phyloP scores from a whole-genome alignment of 163 green algal species.

The Coccomyxa subellipsoidea region DNA sequence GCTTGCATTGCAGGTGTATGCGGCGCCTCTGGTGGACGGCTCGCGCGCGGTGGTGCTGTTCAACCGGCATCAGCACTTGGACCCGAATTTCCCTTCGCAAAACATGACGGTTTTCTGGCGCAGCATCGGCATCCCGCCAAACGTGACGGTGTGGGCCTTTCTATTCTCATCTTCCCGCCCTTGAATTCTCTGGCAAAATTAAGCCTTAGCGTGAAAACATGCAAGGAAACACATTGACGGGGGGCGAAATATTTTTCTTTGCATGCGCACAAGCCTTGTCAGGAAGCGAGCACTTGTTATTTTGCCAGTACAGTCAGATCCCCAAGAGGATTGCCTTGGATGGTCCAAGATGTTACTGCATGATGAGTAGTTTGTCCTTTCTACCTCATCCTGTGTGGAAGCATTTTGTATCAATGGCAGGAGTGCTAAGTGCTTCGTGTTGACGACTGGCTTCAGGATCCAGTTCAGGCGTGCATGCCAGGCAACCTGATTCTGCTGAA shows the following conservation, averaged over 20 bases:
- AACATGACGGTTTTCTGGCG: conserved; percentile 42
- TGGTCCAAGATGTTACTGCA: too few relatives aligned
- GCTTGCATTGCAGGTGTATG: conserved; percentile 43
- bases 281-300: too few relatives aligned
- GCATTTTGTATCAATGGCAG: too few relatives aligned
- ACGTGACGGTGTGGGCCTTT: conserved; percentile 5
- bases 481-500: too few relatives aligned
- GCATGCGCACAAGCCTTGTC: too few relatives aligned
- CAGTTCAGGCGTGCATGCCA: too few relatives aligned
- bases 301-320: too few relatives aligned
- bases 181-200: background rate
- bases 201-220: background rate
- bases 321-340: background rate
- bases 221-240: background rate
- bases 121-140: conserved; percentile 30
- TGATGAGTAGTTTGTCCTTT: too few relatives aligned
- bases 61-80: conserved; percentile 41
- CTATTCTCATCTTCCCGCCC: background rate
- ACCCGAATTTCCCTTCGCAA: conserved; percentile 23
- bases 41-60: conserved; percentile 51
- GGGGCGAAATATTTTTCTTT: too few relatives aligned
- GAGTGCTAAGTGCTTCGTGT: too few relatives aligned
- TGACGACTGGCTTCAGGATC: too few relatives aligned
- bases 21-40: conserved; percentile 45
- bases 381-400: too few relatives aligned